Conservation (phyloP, 2,329 filamentous ascomycete genomes). For the Aspergillus japonicus region DNA sequence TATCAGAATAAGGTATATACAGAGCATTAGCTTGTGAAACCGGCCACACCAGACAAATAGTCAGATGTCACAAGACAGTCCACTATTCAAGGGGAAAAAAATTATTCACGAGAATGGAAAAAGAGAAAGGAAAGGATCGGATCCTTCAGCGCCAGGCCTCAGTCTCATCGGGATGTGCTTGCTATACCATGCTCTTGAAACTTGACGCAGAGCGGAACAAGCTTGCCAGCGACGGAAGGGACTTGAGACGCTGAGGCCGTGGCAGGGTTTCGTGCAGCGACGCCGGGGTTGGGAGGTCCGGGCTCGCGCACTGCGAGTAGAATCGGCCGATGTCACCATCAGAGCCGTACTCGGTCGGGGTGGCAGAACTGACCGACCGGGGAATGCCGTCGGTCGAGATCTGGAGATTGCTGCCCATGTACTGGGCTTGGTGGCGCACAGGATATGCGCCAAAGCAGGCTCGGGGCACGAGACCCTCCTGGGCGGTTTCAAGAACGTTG, state of each 20-base stretch:
- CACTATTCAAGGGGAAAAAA: not conserved
- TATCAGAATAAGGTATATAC: not conserved
- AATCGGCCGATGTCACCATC: constrained; percentile 2
- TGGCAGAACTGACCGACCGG: not conserved
- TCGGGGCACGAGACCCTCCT: constrained; percentile 1
- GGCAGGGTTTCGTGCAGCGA: not conserved
- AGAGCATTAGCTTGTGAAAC: not conserved
- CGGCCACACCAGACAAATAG: not conserved
- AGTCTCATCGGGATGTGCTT: not conserved
- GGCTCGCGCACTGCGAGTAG: constrained; percentile 2
- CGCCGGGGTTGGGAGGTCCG: not conserved
- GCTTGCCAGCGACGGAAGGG: constrained; percentile 1
- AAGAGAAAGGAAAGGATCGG: not conserved
- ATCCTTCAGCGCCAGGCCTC: not conserved
- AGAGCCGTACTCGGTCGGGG: not conserved
- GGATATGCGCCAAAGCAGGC: constrained; percentile 2
- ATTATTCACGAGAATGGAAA: constrained; percentile 3
- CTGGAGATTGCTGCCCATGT: constrained; percentile 3
- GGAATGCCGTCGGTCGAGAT: constrained; percentile 3
- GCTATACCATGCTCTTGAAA: constrained; percentile 6
- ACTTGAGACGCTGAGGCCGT: not conserved
- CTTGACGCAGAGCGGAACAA: not conserved
- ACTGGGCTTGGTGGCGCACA: constrained; percentile 4
- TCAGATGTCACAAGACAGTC: not conserved
- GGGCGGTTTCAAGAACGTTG: not conserved